A percentile compares a stretch with the other conserved stretches of the same genome.
These are phyloP conservation scores for Ascochyta lentis DNA, from an alignment of 2,329 filamentous ascomycete species.

Conservation along the genomic window DNA sequence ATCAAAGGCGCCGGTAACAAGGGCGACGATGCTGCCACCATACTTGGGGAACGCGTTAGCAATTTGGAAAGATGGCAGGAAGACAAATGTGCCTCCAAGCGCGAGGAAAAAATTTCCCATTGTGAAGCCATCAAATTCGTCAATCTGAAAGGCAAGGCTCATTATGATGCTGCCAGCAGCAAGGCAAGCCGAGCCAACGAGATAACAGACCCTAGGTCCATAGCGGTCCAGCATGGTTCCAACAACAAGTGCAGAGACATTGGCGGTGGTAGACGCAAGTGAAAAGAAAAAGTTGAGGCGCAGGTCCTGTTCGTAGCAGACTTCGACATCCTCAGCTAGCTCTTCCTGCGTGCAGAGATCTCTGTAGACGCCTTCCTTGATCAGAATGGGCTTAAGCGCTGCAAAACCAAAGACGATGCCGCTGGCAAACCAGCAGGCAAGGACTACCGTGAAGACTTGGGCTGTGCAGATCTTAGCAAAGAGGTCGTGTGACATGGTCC, in stretches of 20 bases:
- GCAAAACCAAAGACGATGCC: constrained; percentile 53
- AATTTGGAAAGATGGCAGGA: constrained; percentile 83
- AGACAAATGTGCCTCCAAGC: constrained; percentile 80
- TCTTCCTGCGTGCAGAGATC: constrained; percentile 47
- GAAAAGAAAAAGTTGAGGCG: constrained; percentile 50
- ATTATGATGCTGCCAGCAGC: constrained; percentile 45
- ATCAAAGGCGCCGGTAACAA: constrained; percentile 83
- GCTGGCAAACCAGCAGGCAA: constrained; percentile 49
- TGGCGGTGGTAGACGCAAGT: constrained; percentile 48
- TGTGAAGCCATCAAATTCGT: constrained; percentile 59
- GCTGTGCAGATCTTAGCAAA: constrained; percentile 29
- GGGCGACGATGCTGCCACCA: constrained; percentile 79
- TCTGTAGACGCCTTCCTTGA: constrained; percentile 48
- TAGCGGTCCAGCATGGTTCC: constrained; percentile 48
- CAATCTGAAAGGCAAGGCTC: constrained; percentile 47
- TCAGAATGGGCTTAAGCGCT: constrained; percentile 50
- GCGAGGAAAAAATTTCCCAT: constrained; percentile 78
- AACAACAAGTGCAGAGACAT: constrained; percentile 48
- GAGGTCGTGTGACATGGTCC: constrained; percentile 7
- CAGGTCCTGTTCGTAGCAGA: constrained; percentile 50
- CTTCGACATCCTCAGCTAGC: constrained; percentile 40
- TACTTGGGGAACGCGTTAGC: constrained; percentile 81
- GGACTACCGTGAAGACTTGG: constrained; percentile 44
- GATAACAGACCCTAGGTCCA: constrained; percentile 43
- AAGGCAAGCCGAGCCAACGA: constrained; percentile 43